phyloP scores from a whole-genome alignment of 352 stramenopile species.

The Globisporangium cederbergense region DNA sequence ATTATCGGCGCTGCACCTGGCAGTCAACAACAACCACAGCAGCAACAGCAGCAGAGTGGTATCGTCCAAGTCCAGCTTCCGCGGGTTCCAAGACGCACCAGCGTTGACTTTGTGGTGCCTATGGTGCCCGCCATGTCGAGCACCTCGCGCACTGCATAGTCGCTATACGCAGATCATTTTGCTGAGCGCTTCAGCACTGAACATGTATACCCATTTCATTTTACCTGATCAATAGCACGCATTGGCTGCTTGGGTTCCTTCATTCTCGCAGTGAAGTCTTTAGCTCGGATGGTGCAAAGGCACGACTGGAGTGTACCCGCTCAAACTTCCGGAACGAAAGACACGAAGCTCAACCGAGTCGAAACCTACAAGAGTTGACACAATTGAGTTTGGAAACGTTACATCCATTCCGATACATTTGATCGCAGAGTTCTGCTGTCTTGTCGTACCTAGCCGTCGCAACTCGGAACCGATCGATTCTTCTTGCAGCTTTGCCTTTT shows the following conservation, averaged over 20 bases:
- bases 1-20: neutral
- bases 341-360: constrained; percentile 41
- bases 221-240: neutral
- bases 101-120: constrained; percentile 10
- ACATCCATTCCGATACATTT: neutral
- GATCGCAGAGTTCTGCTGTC: neutral
- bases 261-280: neutral
- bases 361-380: constrained; percentile 37
- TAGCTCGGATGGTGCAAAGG: constrained; percentile 8
- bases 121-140: neutral
- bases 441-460: constrained; percentile 33
- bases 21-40: neutral
- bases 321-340: constrained; percentile 63
- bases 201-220: neutral
- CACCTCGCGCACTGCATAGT: constrained; percentile 12
- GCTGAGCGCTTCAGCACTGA: neutral
- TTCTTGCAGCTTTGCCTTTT: constrained; percentile 24
- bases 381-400: too few relatives aligned
- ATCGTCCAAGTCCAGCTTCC: neutral
- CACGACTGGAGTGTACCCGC: constrained; percentile 38
- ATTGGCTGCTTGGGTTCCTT: neutral
- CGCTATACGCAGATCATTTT: neutral
- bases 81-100: constrained; percentile 3
- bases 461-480: constrained; percentile 36
- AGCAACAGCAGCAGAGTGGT: neutral